These are phyloP conservation scores for Albatrellus ellisii DNA, from an alignment of 768 basidiomycete genomes.

Conservation along the genomic window DNA sequence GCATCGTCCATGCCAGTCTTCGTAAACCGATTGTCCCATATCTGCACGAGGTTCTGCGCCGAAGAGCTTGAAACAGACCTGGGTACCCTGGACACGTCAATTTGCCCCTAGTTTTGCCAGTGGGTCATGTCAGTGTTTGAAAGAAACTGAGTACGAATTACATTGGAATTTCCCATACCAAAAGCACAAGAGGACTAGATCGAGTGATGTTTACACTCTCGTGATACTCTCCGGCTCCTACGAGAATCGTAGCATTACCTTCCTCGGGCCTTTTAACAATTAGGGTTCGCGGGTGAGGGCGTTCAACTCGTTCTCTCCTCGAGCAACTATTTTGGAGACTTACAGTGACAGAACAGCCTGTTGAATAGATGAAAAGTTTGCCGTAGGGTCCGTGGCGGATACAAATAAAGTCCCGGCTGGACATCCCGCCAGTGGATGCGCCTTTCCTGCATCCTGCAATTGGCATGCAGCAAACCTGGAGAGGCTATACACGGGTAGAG, in stretches of 20 bases:
- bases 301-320: not conserved
- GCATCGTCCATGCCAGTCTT: conserved; percentile 37
- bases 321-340: conserved; percentile 10
- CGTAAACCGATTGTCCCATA: conserved; percentile 36
- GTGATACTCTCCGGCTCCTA: conserved; percentile 45
- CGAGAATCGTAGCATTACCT: conserved; percentile 33
- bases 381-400: conserved; percentile 30
- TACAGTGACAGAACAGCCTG: conserved; percentile 44
- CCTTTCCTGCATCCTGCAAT: conserved; percentile 27
- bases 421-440: conserved; percentile 38
- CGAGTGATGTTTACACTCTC: conserved; percentile 48
- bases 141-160: no score
- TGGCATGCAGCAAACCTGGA: conserved; percentile 40
- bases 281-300: not conserved
- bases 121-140: no score
- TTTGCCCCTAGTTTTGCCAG: no score
- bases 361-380: conserved; percentile 38
- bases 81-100: no score
- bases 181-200: conserved; percentile 36
- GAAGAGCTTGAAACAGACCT: conserved; percentile 32
- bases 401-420: conserved; percentile 49
- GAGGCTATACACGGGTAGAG: conserved; percentile 10
- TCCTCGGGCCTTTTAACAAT: conserved; percentile 25
- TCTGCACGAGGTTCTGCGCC: conserved; percentile 34
- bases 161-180: no score